phyloP scores from a whole-genome alignment of 495 filamentous ascomycete genomes.

The Aspergillus wentii region DNA sequence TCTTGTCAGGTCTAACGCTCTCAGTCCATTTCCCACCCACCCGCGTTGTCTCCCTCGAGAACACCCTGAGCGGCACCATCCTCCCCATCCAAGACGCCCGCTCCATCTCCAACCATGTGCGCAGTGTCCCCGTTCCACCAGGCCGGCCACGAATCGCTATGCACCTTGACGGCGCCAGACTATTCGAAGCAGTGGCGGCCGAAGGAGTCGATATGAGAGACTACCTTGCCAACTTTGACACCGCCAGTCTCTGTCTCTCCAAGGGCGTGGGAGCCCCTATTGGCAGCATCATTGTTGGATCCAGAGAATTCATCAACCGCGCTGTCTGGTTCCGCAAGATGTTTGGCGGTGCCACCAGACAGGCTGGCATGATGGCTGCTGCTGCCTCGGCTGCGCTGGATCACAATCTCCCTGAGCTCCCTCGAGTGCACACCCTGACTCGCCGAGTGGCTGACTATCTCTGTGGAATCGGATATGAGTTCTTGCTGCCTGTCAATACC shows the following conservation, averaged over 20 bases:
- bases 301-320: slow-evolving; percentile 49
- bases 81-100: slow-evolving; percentile 60
- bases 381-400: slow-evolving; percentile 21
- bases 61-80: slow-evolving; percentile 65
- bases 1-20: neutral
- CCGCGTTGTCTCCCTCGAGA: slow-evolving; percentile 64
- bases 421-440: slow-evolving; percentile 10
- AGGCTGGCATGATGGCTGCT: slow-evolving; percentile 39
- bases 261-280: slow-evolving; percentile 78
- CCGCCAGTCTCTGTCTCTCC: slow-evolving; percentile 64
- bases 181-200: slow-evolving; percentile 60
- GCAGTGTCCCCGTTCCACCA: slow-evolving; percentile 30
- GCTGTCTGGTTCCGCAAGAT: slow-evolving; percentile 64
- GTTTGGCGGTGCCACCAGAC: slow-evolving; percentile 68
- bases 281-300: slow-evolving; percentile 62
- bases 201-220: slow-evolving; percentile 51
- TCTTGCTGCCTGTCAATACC: slow-evolving; percentile 60
- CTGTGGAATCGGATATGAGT: slow-evolving; percentile 45
- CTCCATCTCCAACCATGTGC: slow-evolving; percentile 57
- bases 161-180: slow-evolving; percentile 69
- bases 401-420: slow-evolving; percentile 28
- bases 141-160: slow-evolving; percentile 40
- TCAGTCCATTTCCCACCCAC: slow-evolving; percentile 60
- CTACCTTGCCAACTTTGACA: slow-evolving; percentile 63
- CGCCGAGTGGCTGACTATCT: slow-evolving; percentile 6